phyloP scores from a whole-genome alignment of 1,284 basidiomycete species.

The Trichosporon sp. region DNA sequence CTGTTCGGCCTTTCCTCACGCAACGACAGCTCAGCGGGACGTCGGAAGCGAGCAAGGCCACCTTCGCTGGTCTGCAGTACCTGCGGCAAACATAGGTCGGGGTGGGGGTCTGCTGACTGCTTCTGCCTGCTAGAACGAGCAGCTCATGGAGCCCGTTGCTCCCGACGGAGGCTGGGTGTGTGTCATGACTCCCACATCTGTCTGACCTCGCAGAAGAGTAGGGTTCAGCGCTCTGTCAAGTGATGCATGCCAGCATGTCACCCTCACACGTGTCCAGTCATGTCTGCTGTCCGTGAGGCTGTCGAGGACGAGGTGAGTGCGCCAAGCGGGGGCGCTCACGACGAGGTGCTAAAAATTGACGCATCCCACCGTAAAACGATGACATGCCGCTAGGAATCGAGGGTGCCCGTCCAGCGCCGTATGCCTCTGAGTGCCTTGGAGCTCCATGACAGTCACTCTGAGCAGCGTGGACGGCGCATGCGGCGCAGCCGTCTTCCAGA shows the following conservation, averaged over 20 bases:
- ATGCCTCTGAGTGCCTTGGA: background rate
- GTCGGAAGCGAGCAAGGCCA: no score
- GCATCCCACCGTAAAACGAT: background rate
- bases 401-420: no score
- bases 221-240: no score
- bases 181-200: background rate
- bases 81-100: no score
- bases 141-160: background rate
- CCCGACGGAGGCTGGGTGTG: background rate
- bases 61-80: no score
- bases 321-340: background rate
- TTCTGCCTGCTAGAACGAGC: background rate
- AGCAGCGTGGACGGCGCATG: no score
- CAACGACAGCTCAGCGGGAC: no score
- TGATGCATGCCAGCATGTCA: no score
- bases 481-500: no score
- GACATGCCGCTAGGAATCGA: background rate
- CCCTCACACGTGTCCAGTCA: no score
- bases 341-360: background rate
- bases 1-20: no score
- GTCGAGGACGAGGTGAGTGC: background rate
- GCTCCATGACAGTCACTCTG: background rate
- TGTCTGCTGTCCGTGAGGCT: background rate
- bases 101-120: background rate
- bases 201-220: no score